Evolutionary conservation across 768 basidiomycete species (phyloP).

Genomic region (Collybia mongolica): DNA sequence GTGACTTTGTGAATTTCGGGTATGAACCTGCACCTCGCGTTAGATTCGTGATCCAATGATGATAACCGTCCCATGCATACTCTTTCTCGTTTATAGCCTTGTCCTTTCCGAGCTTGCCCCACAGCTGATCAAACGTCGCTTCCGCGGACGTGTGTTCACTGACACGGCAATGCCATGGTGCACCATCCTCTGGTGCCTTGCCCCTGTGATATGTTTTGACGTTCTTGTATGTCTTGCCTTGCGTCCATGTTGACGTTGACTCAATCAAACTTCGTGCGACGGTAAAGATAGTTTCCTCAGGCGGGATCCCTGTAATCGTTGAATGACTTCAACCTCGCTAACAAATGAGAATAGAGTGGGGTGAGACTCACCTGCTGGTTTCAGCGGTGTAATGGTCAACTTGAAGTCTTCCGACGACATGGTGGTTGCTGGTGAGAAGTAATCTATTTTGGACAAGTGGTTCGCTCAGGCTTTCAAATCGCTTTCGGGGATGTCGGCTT

Average conservation of each 20-base stretch:
- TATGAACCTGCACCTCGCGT: slow-evolving; percentile 53
- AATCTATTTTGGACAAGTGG: no score
- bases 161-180: slow-evolving; percentile 66
- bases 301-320: slow-evolving; percentile 19
- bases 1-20: slow-evolving; percentile 62
- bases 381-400: slow-evolving; percentile 12
- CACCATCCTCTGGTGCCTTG: slow-evolving; percentile 54
- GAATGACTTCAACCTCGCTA: neutral
- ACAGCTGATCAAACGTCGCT: slow-evolving; percentile 70
- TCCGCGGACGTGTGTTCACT: slow-evolving; percentile 65
- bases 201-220: slow-evolving; percentile 57
- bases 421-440: no score
- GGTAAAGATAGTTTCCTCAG: slow-evolving; percentile 54
- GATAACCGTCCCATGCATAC: slow-evolving; percentile 32
- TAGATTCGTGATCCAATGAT: neutral
- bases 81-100: slow-evolving; percentile 71
- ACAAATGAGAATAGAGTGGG: neutral
- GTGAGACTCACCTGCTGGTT: slow-evolving; percentile 7
- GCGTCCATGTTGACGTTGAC: slow-evolving; percentile 59
- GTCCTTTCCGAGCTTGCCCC: slow-evolving; percentile 64
- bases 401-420: slow-evolving; percentile 2
- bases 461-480: no score
- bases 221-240: slow-evolving; percentile 56
- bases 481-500: no score
- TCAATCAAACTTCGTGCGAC: slow-evolving; percentile 55